Base-by-base conservation (phyloP, 345 rosid species). In the Noccaea caerulescens region DNA sequence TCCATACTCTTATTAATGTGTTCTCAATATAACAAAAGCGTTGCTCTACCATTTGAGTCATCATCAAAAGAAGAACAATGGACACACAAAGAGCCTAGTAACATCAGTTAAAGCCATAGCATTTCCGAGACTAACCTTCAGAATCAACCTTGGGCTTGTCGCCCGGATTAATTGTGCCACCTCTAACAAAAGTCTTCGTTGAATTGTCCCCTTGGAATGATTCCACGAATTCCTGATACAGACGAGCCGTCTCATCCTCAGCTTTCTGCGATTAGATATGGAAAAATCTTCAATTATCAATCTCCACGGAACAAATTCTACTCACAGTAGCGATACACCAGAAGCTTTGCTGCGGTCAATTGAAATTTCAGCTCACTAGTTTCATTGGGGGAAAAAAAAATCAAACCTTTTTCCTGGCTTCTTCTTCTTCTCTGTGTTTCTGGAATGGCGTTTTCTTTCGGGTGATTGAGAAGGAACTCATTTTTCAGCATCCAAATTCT, bases 361-460 rank as follows among this genome's bases (percentile, higher is more conserved):
- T 37, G 41, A 37, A 37, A 37, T 37, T 9, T 37, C 41, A 37
- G 10, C 41, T 37, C 41, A 37, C 9, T 37, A 37, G 41, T 37
- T 37, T 11, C 6, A 43, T 61, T 8, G 9, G 7, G 4, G 12
- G 1, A 2, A 61, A 42, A 8, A 12, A 34, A 3, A 6, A 45
- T 20, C 8, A 12, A 63, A 85, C 98, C 96, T 94, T 94, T 66
- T 94, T 94, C 84, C 81, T 86, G 33, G 99, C 99, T 75, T 92
- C 98, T 81, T 94, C 99, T 83, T 89, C 97, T 71, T 93, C 98
- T 68, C 98, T 83, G 73, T 91, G 96, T 82, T 93, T 93, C 87
- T 93, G 97, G 63, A 93, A 93, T 16, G 97, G 97, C 2, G 98
- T 93, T 69, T 93, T 93, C 83, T 93, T 93, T 57, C 95, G 85